phyloP scores from a whole-genome alignment of 1,284 basidiomycete species.

The Irpex lacteus region DNA sequence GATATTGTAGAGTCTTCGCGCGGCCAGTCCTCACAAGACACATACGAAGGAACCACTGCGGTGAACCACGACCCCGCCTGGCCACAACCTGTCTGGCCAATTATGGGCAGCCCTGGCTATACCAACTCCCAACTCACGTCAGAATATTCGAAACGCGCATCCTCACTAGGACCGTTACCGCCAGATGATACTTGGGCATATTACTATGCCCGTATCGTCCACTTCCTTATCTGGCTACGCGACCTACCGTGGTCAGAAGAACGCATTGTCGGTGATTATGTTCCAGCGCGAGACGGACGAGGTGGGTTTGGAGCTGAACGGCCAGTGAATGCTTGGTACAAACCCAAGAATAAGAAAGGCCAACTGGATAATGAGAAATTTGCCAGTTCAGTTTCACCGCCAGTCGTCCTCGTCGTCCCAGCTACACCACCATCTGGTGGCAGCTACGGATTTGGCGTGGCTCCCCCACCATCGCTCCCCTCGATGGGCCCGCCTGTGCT shows the following conservation, averaged over 20 bases:
- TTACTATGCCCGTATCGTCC: slow-evolving; percentile 7
- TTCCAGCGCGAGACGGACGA: slow-evolving; percentile 12
- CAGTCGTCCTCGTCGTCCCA: slow-evolving; percentile 8
- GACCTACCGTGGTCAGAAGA: slow-evolving; percentile 10
- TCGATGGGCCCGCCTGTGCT: neutral
- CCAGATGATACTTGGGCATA: slow-evolving; percentile 14
- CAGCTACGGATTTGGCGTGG: neutral
- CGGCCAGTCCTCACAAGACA: neutral
- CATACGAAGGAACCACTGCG: slow-evolving; percentile 1
- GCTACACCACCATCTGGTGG: slow-evolving; percentile 4
- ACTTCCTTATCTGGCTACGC: slow-evolving; percentile 6
- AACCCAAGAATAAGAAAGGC: neutral
- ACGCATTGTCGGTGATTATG: slow-evolving; percentile 12
- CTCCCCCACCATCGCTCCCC: neutral
- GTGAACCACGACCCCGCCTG: neutral
- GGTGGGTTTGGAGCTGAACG: slow-evolving; percentile 5
- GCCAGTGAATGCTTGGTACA: slow-evolving; percentile 10
- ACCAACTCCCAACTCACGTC: slow-evolving; percentile 6
- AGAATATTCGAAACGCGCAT: slow-evolving; percentile 1
- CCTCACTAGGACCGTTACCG: slow-evolving; percentile 5
- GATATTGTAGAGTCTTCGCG: neutral
- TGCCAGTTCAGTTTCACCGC: slow-evolving; percentile 1
- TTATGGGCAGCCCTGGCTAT: slow-evolving; percentile 1
- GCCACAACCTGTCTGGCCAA: neutral
- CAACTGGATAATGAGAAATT: slow-evolving; percentile 5